A percentile compares a stretch with the other conserved stretches of the same genome.
These are phyloP conservation scores for Paxillus rubicundulus DNA, from an alignment of 768 basidiomycete genomes.

Conservation along the genomic window DNA sequence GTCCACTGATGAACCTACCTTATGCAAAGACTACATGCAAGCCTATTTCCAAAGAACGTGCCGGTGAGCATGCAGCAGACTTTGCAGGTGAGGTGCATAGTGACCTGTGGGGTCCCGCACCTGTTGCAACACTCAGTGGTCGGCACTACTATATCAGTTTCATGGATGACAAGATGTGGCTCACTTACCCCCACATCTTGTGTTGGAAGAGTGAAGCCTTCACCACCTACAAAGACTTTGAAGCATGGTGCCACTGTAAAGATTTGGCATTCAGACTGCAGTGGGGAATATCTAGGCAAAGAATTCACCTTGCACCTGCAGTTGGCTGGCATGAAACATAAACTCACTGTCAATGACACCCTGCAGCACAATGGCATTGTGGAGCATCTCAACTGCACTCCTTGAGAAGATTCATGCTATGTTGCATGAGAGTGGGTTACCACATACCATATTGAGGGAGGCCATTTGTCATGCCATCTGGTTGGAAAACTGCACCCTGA, in stretches of 20 bases:
- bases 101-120: conserved; percentile 40
- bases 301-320: conserved; percentile 13
- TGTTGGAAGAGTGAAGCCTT: neutral
- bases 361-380: conserved; percentile 26
- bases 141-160: conserved; percentile 16
- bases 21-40: conserved; percentile 8
- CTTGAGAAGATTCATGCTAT: conserved; percentile 1
- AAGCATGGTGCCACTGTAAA: conserved; percentile 12
- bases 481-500: no score
- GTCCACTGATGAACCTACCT: no score
- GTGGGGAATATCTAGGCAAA: conserved; percentile 21
- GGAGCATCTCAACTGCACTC: conserved; percentile 13
- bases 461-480: no score
- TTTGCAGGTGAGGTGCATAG: conserved; percentile 34
- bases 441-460: no score
- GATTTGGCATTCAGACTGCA: conserved; percentile 18
- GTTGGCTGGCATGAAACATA: conserved; percentile 9
- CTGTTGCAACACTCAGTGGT: conserved; percentile 8
- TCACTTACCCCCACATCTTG: neutral
- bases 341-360: conserved; percentile 18
- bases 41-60: conserved; percentile 24
- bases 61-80: conserved; percentile 14
- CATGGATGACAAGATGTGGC: conserved; percentile 18
- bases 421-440: neutral
- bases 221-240: conserved; percentile 1